Evolutionary conservation across 352 stramenopile genomes (phyloP).

Genomic region (Pythium dissimile): DNA sequence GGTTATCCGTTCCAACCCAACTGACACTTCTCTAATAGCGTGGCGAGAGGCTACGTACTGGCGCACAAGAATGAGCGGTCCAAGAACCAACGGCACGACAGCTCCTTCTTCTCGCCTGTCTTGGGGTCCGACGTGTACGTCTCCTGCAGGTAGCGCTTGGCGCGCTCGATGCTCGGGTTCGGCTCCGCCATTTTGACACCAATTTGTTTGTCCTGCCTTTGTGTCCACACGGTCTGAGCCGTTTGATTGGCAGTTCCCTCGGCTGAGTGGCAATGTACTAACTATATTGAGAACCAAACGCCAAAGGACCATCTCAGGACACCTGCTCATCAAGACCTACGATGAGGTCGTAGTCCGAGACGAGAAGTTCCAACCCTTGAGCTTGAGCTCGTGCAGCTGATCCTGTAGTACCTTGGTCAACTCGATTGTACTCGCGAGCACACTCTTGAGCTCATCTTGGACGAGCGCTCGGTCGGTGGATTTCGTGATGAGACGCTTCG

Average conservation of each 20-base stretch:
- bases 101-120: slow-evolving; percentile 41
- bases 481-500: slow-evolving; percentile 29
- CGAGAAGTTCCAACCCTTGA: slow-evolving; percentile 75
- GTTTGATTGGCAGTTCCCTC: too few species aligned
- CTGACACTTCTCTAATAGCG: too few species aligned
- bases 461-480: slow-evolving; percentile 48
- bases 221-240: not conserved
- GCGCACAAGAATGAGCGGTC: slow-evolving; percentile 81
- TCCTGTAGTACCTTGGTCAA: slow-evolving; percentile 70
- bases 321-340: not conserved
- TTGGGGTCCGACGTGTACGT: slow-evolving; percentile 23
- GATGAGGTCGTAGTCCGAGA: slow-evolving; percentile 12
- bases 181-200: slow-evolving; percentile 8
- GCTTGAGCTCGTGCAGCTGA: slow-evolving; percentile 75
- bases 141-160: slow-evolving; percentile 61
- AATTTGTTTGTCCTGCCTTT: not conserved
- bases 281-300: too few species aligned
- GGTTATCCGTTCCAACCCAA: too few species aligned
- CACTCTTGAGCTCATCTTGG: slow-evolving; percentile 65
- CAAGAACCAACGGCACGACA: slow-evolving; percentile 75
- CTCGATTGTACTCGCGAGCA: slow-evolving; percentile 62
- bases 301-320: not conserved
- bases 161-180: slow-evolving; percentile 50
- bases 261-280: slow-evolving; percentile 12
- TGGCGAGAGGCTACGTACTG: slow-evolving; percentile 48